Percentiles rank a stretch among this genome's conserved stretches.
These are phyloP conservation scores for Cyclotella distinguenda DNA, from an alignment of 108 stramenopile species.

Conservation along the genomic window DNA sequence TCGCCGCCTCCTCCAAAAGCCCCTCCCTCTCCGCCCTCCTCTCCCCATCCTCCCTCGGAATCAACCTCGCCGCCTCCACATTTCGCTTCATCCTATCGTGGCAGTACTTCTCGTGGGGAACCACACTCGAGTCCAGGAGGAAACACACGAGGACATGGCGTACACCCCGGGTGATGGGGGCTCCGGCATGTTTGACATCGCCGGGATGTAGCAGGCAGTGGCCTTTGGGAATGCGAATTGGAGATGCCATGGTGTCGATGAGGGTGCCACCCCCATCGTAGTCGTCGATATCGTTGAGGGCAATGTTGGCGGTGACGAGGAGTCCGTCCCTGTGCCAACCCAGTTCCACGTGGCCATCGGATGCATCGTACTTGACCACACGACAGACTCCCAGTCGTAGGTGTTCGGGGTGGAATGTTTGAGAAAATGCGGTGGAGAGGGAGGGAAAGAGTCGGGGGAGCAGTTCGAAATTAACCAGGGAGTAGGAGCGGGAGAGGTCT, in stretches of 20 bases:
- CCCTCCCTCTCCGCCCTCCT: conserved; percentile 10
- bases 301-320: conserved; percentile 42
- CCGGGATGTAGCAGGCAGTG: conserved; percentile 33
- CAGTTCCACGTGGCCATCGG: conserved; percentile 31
- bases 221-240: conserved; percentile 28
- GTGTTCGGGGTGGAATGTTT: conserved; percentile 9
- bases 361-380: conserved; percentile 43
- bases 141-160: conserved; percentile 44
- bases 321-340: conserved; percentile 43
- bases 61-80: conserved; percentile 26
- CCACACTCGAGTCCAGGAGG: conserved; percentile 27
- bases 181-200: conserved; percentile 41
- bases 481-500: conserved; percentile 22
- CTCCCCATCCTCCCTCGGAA: conserved; percentile 14
- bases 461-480: conserved; percentile 39
- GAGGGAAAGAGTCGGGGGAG: conserved; percentile 36
- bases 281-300: conserved; percentile 29
- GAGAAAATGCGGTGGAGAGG: conserved; percentile 26
- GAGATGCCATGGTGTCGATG: conserved; percentile 22
- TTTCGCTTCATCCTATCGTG: conserved; percentile 37
- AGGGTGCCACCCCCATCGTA: conserved; percentile 39
- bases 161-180: conserved; percentile 33
- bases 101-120: conserved; percentile 45
- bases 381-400: conserved; percentile 37
- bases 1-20: conserved; percentile 27